Evolutionary conservation across 345 rosid species (phyloP).

Genomic region (Pistacia integerrima): DNA sequence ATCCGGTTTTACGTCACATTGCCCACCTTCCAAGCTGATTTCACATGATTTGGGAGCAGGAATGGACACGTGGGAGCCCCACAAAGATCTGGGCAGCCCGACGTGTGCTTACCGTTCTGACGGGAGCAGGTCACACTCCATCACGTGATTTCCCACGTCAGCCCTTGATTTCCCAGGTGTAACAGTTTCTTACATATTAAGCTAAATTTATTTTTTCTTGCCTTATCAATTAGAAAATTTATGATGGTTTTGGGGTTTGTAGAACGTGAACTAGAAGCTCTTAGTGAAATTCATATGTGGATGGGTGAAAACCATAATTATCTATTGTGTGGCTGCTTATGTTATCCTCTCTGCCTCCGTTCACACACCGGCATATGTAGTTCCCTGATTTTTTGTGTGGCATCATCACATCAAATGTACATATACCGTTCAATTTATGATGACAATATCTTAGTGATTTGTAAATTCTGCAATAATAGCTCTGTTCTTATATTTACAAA

Average conservation of each 20-base stretch:
- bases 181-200: neutral
- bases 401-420: neutral
- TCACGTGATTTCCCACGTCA: too few species aligned
- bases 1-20: too few species aligned
- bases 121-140: too few species aligned
- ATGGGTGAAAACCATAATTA: conserved; percentile 33
- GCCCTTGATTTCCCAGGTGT: too few species aligned
- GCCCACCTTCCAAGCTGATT: too few species aligned
- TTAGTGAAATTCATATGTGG: conserved; percentile 27
- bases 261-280: conserved; percentile 39
- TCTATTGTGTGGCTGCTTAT: conserved; percentile 32
- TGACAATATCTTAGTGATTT: neutral
- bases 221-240: neutral
- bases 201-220: neutral
- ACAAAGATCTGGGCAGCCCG: too few species aligned
- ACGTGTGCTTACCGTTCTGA: too few species aligned
- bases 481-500: neutral
- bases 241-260: neutral
- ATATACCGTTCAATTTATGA: neutral
- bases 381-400: conserved; percentile 6
- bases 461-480: conserved; percentile 9
- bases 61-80: too few species aligned
- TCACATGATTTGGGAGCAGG: too few species aligned
- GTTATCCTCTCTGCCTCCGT: conserved; percentile 33
- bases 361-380: conserved; percentile 32